These are phyloP conservation scores for Aspergillus clavatus DNA, from an alignment of 2,329 filamentous ascomycete genomes.

Conservation along the genomic window DNA sequence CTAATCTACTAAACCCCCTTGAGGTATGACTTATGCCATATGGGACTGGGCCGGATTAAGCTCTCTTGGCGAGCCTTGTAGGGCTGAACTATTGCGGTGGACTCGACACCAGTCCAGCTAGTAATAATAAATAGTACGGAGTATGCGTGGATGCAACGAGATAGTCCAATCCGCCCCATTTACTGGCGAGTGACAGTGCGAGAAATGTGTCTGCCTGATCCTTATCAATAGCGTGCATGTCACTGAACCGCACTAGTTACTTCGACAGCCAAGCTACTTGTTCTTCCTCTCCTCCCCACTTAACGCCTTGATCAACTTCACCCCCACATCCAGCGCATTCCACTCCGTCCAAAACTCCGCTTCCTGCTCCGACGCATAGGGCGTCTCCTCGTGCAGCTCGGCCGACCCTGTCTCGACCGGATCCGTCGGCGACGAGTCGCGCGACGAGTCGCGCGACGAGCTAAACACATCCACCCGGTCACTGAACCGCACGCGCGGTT, in stretches of 20 bases:
- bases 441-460: too few relatives aligned
- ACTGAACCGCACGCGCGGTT: constrained; percentile 31
- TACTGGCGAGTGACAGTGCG: too few relatives aligned
- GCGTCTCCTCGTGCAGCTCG: constrained; percentile 20
- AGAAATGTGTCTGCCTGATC: too few relatives aligned
- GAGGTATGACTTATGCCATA: background rate
- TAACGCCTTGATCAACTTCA: constrained; percentile 46
- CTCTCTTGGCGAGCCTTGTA: constrained; percentile 21
- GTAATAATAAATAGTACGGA: too few relatives aligned
- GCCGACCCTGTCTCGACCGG: constrained; percentile 22
- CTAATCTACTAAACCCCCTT: too few relatives aligned
- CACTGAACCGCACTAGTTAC: too few relatives aligned
- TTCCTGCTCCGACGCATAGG: constrained; percentile 37
- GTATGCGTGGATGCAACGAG: too few relatives aligned
- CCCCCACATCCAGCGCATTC: constrained; percentile 50
- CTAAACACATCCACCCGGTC: constrained; percentile 31
- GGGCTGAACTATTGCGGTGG: constrained; percentile 23
- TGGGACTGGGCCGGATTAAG: background rate
- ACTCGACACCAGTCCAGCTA: too few relatives aligned
- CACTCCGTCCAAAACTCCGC: constrained; percentile 50
- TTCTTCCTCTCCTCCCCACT: constrained; percentile 23
- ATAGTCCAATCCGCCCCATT: too few relatives aligned
- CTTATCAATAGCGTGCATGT: too few relatives aligned
- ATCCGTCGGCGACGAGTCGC: constrained; percentile 11
- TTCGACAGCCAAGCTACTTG: constrained; percentile 5